phyloP scores from a whole-genome alignment of 305 asterid genomes.

The Fraxinus xanthoxyloides region DNA sequence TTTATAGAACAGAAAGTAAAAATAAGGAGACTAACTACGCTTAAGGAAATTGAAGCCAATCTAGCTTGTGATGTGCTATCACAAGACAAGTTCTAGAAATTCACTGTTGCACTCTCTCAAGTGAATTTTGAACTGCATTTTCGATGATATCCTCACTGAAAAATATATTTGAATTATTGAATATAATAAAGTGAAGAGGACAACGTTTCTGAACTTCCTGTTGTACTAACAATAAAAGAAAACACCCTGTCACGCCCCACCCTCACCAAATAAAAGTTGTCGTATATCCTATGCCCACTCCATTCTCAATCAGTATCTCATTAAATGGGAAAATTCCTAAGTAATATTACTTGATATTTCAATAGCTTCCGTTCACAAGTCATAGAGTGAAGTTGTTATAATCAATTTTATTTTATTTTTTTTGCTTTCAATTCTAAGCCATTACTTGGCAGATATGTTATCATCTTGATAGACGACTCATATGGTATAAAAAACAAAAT shows the following conservation, averaged over 20 bases:
- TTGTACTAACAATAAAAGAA: not conserved
- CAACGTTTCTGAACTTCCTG: not conserved
- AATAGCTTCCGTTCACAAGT: not conserved
- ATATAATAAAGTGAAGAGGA: not conserved
- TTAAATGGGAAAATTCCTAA: not conserved
- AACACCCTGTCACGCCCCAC: not conserved
- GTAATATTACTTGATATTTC: not conserved
- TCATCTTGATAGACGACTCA: not conserved
- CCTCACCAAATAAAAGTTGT: not conserved
- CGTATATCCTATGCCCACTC: not conserved
- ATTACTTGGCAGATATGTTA: not conserved
- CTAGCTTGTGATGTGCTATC: not conserved
- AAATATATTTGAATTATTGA: not conserved
- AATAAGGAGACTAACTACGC: not conserved
- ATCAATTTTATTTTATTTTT: not conserved
- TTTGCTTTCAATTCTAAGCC: not conserved
- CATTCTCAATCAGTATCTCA: not conserved
- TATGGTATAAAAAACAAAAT: not conserved
- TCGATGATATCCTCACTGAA: not conserved
- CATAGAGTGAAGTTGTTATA: not conserved
- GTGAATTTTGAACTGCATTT: not conserved
- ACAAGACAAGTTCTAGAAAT: not conserved
- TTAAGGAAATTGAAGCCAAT: not conserved
- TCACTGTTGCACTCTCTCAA: not conserved
- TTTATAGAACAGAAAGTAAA: not conserved